A percentile compares a stretch with the other conserved stretches of the same genome.
Conservation (phyloP, 805 yeast species). For the Starmerella etchellsii region DNA sequence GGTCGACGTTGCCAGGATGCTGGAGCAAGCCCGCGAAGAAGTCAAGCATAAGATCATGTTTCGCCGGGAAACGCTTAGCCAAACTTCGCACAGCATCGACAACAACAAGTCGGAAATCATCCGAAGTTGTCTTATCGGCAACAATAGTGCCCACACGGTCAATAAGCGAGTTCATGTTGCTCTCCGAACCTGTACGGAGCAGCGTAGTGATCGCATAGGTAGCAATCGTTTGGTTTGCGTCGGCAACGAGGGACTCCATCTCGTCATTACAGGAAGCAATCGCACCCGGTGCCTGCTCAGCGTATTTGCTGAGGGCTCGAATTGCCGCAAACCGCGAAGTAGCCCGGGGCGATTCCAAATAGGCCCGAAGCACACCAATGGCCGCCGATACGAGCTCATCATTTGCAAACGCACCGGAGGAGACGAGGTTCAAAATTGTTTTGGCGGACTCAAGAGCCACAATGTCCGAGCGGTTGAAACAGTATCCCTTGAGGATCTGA, state of each 20-base stretch:
- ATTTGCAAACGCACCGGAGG: constrained; percentile 33
- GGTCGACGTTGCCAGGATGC: constrained; percentile 79
- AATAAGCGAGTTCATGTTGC: constrained; percentile 77
- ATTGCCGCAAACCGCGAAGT: constrained; percentile 89
- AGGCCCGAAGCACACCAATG: constrained; percentile 56
- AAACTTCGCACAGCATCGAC: constrained; percentile 88
- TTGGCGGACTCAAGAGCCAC: constrained; percentile 89
- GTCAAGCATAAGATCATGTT: constrained; percentile 66
- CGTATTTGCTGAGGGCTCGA: constrained; percentile 72
- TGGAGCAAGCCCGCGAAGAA: constrained; percentile 76
- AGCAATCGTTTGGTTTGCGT: constrained; percentile 79
- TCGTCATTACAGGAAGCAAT: constrained; percentile 63
- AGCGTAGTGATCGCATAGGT: constrained; percentile 95
- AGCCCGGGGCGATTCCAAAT: constrained; percentile 77
- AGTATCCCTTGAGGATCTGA: constrained; percentile 55
- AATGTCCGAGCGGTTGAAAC: constrained; percentile 72
- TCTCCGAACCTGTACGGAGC: constrained; percentile 86
- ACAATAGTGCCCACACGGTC: constrained; percentile 75
- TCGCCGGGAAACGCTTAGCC: constrained; percentile 85
- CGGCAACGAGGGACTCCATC: constrained; percentile 75
- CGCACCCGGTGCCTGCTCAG: constrained; percentile 66
- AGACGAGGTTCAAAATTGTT: constrained; percentile 47
- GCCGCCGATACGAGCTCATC: constrained; percentile 32
- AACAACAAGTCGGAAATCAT: constrained; percentile 87
- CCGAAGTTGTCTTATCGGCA: constrained; percentile 45